Conservation (phyloP, 768 basidiomycete genomes). For the Tulasnella calospora region DNA sequence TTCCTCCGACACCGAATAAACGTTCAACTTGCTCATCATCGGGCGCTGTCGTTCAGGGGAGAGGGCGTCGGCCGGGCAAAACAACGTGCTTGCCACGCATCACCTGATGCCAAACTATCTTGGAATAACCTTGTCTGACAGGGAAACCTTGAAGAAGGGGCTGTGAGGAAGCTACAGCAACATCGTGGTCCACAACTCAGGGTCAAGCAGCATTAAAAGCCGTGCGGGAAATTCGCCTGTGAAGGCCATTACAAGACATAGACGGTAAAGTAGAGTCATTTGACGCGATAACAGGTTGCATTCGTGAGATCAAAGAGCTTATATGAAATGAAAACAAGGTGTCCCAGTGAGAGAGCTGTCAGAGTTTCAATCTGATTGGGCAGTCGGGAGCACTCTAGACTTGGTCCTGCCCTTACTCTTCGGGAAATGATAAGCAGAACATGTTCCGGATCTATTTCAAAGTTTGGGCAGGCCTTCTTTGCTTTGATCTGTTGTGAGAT, state of each 20-base stretch:
- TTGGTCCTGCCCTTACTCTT: constrained; percentile 9
- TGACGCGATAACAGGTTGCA: background rate
- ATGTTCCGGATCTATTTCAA: background rate
- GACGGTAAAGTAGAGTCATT: background rate
- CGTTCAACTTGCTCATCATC: background rate
- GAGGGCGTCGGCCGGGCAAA: background rate
- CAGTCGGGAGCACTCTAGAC: background rate
- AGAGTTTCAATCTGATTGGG: background rate
- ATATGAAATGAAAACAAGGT: background rate
- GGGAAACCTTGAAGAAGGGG: background rate
- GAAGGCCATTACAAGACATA: background rate
- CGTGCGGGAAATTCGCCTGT: background rate
- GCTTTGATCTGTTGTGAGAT: background rate
- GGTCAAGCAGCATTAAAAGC: background rate
- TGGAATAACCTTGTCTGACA: background rate
- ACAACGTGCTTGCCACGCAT: background rate
- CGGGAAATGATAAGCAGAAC: background rate
- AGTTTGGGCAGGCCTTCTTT: background rate
- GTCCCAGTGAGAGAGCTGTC: background rate
- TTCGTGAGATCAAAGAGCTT: background rate
- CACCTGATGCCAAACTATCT: background rate
- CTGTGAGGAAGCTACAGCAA: background rate
- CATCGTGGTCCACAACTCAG: background rate
- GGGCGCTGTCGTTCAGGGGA: background rate
- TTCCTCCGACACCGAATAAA: background rate